A percentile compares a stretch with the other conserved stretches of the same genome.
phyloP scores from a whole-genome alignment of 805 yeast species.

The Lipomyces kockii region DNA sequence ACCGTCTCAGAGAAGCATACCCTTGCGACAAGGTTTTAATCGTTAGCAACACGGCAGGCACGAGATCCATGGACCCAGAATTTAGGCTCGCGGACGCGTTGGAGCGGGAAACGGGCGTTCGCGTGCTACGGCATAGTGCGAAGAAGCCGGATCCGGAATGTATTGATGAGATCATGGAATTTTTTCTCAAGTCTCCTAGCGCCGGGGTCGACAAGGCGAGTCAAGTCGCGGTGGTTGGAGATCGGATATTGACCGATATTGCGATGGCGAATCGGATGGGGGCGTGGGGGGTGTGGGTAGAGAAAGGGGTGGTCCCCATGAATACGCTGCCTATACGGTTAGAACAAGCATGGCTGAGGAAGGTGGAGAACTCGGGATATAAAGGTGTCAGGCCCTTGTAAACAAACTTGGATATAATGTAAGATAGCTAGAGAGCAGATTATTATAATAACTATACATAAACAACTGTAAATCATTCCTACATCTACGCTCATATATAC shows the following conservation, averaged over 20 bases:
- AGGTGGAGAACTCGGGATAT: background rate
- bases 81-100: constrained; percentile 13
- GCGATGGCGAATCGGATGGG: constrained; percentile 96
- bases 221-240: constrained; percentile 87
- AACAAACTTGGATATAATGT: background rate
- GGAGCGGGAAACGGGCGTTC: constrained; percentile 39
- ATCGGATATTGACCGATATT: constrained; percentile 86
- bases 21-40: constrained; percentile 70
- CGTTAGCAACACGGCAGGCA: constrained; percentile 91
- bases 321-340: constrained; percentile 56
- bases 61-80: constrained; percentile 18
- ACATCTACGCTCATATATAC: constrained; percentile 2
- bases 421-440: background rate
- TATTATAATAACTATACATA: background rate
- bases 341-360: constrained; percentile 51
- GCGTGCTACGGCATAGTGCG: constrained; percentile 44
- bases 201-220: constrained; percentile 54
- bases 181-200: constrained; percentile 53
- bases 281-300: constrained; percentile 79
- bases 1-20: constrained; percentile 47
- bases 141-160: constrained; percentile 46
- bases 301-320: constrained; percentile 70
- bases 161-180: constrained; percentile 64
- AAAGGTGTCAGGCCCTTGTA: background rate
- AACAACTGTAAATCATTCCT: background rate